Evolutionary conservation across 2,329 filamentous ascomycete genomes (phyloP).

Genomic region (Talaromyces funiculosus): DNA sequence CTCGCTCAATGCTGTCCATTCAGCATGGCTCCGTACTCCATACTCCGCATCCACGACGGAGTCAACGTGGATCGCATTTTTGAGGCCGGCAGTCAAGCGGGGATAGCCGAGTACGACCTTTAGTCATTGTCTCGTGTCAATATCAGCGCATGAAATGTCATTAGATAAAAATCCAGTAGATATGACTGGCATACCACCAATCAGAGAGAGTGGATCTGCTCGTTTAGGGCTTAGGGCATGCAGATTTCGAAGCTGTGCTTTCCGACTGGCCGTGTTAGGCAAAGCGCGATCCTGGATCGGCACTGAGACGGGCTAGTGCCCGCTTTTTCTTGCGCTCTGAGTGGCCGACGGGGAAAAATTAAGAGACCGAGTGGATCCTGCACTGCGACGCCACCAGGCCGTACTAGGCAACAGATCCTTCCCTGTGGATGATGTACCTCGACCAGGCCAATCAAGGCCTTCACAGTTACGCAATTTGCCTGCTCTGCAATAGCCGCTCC

Average conservation of each 20-base stretch:
- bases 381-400: background rate
- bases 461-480: conserved; percentile 1
- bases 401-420: background rate
- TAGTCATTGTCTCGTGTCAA: conserved; percentile 1
- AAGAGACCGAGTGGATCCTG: background rate
- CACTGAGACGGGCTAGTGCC: background rate
- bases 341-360: background rate
- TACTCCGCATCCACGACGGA: background rate
- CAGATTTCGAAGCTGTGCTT: background rate
- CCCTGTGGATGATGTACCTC: background rate
- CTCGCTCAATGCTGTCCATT: background rate
- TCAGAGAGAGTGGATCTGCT: background rate
- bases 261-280: background rate
- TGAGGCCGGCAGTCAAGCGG: background rate
- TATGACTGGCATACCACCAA: background rate
- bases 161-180: background rate
- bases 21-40: background rate
- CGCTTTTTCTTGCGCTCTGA: background rate
- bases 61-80: background rate
- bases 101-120: background rate
- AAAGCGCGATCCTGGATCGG: background rate
- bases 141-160: background rate
- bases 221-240: conserved; percentile 4
- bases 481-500: background rate
- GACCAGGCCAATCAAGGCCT: background rate